Percentiles rank a stretch among this genome's conserved stretches.
Evolutionary conservation across 768 basidiomycete genomes (phyloP).

Genomic region (Ephemerocybe angulata): DNA sequence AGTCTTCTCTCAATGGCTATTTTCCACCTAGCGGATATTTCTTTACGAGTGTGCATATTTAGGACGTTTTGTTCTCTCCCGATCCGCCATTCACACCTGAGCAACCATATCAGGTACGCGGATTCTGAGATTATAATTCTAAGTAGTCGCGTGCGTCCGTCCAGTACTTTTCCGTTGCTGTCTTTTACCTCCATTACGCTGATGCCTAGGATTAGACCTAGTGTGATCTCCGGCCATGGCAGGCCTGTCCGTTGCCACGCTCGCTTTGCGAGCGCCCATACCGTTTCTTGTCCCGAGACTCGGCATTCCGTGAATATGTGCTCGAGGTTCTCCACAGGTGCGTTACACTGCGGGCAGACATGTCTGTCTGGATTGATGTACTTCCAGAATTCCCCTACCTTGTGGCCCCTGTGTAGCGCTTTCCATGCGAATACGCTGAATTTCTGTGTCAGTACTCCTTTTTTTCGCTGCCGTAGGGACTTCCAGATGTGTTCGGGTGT

Average conservation of each 20-base stretch:
- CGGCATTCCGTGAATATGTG: conserved; percentile 17
- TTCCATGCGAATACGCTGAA: conserved; percentile 19
- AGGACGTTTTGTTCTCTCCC: conserved; percentile 6
- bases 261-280: conserved; percentile 20
- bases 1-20: not conserved
- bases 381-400: conserved; percentile 23
- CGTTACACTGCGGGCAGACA: not conserved
- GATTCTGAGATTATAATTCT: conserved; percentile 26
- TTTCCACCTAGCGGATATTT: not conserved
- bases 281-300: conserved; percentile 14
- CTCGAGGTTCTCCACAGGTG: not conserved
- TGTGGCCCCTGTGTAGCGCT: conserved; percentile 20
- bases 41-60: not conserved
- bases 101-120: conserved; percentile 28
- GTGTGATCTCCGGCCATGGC: conserved; percentile 6
- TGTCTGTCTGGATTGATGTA: conserved; percentile 11
- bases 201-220: conserved; percentile 19
- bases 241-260: conserved; percentile 13
- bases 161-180: not conserved
- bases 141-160: conserved; percentile 14
- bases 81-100: conserved; percentile 24
- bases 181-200: conserved; percentile 7
- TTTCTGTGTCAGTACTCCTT: not conserved
- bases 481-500: not conserved
- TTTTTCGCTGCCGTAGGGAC: not conserved